phyloP scores from a whole-genome alignment of 371 early-diverging fungal species.

The Mucor velutinosus region DNA sequence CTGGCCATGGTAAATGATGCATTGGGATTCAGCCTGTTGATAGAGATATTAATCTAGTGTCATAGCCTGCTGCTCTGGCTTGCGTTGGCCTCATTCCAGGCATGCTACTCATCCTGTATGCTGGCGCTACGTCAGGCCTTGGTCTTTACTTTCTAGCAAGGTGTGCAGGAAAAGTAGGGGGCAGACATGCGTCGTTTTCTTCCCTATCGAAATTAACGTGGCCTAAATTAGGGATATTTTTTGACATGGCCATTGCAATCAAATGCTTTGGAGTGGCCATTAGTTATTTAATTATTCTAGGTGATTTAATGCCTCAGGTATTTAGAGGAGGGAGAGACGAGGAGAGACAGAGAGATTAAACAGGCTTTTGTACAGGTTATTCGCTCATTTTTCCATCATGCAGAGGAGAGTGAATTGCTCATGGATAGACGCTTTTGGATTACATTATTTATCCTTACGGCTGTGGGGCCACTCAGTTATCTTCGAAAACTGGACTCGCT shows the following conservation, averaged over 20 bases:
- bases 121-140: slow-evolving; percentile 74
- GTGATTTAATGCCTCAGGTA: slow-evolving; percentile 91
- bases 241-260: slow-evolving; percentile 97
- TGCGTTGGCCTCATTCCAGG: slow-evolving; percentile 87
- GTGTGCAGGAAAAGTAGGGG: slow-evolving; percentile 71
- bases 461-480: slow-evolving; percentile 81
- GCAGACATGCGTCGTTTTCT: slow-evolving; percentile 88
- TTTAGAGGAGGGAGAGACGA: background rate
- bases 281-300: slow-evolving; percentile 98
- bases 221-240: slow-evolving; percentile 86
- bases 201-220: slow-evolving; percentile 89
- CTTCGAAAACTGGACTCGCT: slow-evolving; percentile 90
- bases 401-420: slow-evolving; percentile 28
- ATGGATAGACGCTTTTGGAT: slow-evolving; percentile 86
- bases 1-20: slow-evolving; percentile 84
- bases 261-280: slow-evolving; percentile 99
- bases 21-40: background rate
- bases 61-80: slow-evolving; percentile 82
- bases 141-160: slow-evolving; percentile 86
- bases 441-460: slow-evolving; percentile 66
- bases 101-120: slow-evolving; percentile 74
- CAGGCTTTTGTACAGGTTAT: slow-evolving; percentile 27
- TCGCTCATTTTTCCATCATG: slow-evolving; percentile 32
- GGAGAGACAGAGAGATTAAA: background rate
- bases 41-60: background rate